Conservation (phyloP, 768 basidiomycete species). For the Mycena polygramma region DNA sequence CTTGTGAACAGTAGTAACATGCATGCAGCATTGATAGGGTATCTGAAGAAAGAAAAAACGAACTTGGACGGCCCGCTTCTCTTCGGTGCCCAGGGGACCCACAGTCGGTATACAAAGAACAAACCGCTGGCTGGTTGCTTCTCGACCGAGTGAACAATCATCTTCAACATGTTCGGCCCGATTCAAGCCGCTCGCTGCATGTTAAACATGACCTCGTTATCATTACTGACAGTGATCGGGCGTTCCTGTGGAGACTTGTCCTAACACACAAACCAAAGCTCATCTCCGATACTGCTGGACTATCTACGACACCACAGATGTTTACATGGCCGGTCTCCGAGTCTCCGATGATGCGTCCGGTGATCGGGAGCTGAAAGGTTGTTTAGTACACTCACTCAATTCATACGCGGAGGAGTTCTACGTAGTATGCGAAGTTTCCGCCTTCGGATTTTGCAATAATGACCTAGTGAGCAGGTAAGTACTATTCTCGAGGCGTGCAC, state of each 20-base stretch:
- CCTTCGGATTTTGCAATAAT: too few relatives aligned
- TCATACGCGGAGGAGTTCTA: too few relatives aligned
- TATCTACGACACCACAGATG: background rate
- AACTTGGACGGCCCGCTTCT: background rate
- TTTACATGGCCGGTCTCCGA: too few relatives aligned
- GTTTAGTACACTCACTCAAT: too few relatives aligned
- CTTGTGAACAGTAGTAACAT: too few relatives aligned
- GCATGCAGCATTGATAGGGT: too few relatives aligned
- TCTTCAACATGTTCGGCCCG: background rate
- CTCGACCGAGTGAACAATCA: background rate
- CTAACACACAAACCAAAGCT: background rate
- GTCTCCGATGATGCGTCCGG: background rate
- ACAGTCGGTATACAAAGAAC: background rate
- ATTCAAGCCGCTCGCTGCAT: background rate
- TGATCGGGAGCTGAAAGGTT: too few relatives aligned
- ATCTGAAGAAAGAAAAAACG: background rate
- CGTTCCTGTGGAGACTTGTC: background rate
- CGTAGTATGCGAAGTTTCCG: too few relatives aligned
- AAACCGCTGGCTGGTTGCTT: too few relatives aligned
- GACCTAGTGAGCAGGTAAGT: too few relatives aligned
- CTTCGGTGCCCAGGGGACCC: background rate
- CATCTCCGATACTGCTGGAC: constrained; percentile 1
- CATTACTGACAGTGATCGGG: background rate
- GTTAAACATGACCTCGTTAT: too few relatives aligned
- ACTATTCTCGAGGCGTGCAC: too few relatives aligned